Conservation (phyloP, 2,329 filamentous ascomycete species). For the Colletotrichum sublineola region DNA sequence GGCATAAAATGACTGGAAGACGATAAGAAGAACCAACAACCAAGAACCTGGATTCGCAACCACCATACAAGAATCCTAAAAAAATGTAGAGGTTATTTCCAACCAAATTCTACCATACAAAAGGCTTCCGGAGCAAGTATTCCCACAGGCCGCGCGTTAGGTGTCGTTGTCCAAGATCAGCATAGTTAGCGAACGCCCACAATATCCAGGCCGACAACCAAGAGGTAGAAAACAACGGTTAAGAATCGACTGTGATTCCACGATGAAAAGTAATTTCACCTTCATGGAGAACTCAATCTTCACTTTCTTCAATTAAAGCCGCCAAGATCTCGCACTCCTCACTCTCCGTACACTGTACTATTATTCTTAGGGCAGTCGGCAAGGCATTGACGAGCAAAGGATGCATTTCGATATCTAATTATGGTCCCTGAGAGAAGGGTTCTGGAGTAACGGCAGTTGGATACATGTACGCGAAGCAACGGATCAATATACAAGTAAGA, state of each 20-base stretch:
- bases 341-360: background rate
- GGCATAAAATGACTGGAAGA: background rate
- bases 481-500: background rate
- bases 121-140: background rate
- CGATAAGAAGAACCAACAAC: no score
- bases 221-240: background rate
- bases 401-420: background rate
- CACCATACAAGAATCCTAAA: background rate
- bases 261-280: background rate
- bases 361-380: no score
- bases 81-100: no score
- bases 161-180: background rate
- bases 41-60: fast-evolving
- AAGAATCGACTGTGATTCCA: no score
- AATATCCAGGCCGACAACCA: no score
- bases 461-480: background rate
- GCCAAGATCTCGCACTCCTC: background rate
- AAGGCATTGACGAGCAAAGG: no score
- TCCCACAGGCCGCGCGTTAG: background rate
- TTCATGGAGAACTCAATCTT: background rate
- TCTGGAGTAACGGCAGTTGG: no score
- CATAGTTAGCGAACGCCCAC: no score
- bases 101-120: no score
- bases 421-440: background rate
- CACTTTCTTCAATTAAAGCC: no score